Evolutionary conservation across 2,329 filamentous ascomycete genomes (phyloP).

Genomic region (Alternaria sp.): DNA sequence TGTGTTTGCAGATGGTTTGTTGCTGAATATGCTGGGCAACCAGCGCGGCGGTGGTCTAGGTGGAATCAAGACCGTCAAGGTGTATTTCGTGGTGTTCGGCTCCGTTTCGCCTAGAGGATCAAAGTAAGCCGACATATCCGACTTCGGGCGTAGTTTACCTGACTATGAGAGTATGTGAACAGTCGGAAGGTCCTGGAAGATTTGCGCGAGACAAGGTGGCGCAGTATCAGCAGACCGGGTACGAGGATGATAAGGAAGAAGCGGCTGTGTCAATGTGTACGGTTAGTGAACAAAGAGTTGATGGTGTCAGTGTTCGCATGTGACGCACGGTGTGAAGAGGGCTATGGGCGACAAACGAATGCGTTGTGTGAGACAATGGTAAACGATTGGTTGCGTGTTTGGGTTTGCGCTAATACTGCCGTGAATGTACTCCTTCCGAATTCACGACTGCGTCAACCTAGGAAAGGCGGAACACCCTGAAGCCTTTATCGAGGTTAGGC

Average conservation of each 20-base stretch:
- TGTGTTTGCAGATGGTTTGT: conserved; percentile 6
- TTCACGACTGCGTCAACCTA: background rate
- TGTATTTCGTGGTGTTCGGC: conserved; percentile 27
- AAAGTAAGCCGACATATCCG: conserved; percentile 12
- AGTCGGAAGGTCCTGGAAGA: background rate
- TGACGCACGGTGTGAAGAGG: background rate
- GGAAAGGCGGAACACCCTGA: too few species aligned
- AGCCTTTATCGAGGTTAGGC: too few species aligned
- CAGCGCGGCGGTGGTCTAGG: conserved; percentile 25
- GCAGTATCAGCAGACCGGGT: background rate
- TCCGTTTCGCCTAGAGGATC: conserved; percentile 31
- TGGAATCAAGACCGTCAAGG: conserved; percentile 24
- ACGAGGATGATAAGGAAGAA: too few species aligned
- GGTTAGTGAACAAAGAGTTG: background rate
- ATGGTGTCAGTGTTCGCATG: background rate
- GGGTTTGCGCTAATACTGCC: background rate
- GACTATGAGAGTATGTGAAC: background rate
- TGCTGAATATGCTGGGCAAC: conserved; percentile 23
- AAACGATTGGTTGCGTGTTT: background rate
- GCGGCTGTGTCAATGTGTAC: background rate
- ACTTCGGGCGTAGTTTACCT: background rate
- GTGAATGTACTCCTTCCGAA: background rate
- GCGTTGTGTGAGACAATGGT: background rate
- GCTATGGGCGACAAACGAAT: background rate
- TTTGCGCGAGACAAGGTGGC: background rate